phyloP scores from a whole-genome alignment of 345 rosid species.

The Microcos paniculata region DNA sequence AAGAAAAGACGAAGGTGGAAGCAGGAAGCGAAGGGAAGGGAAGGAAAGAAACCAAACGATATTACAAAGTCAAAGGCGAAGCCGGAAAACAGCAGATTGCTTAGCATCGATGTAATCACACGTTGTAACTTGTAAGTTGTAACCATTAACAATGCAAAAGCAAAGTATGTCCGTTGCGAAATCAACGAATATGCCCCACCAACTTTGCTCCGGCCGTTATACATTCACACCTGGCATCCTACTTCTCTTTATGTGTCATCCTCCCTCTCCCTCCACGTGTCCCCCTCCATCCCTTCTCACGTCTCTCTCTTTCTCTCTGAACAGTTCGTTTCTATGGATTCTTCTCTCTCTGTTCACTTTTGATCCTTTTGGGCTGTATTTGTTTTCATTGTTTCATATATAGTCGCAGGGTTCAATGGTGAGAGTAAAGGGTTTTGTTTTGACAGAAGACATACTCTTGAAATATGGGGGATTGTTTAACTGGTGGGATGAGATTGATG shows the following conservation, averaged over 20 bases:
- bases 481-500: conserved; percentile 60
- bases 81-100: not conserved
- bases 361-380: not conserved
- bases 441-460: not conserved
- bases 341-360: not conserved
- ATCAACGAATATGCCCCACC: conserved; percentile 33
- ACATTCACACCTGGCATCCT: conserved; percentile 8
- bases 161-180: conserved; percentile 22
- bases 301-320: not conserved
- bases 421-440: conserved; percentile 20
- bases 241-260: not conserved
- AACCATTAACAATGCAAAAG: conserved; percentile 12
- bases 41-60: not conserved
- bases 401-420: conserved; percentile 16
- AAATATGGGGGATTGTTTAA: conserved; percentile 14
- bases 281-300: not conserved
- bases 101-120: conserved; percentile 11
- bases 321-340: not conserved
- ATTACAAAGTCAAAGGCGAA: not conserved
- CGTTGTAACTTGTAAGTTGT: not conserved
- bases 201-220: not conserved
- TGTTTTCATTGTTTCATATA: not conserved
- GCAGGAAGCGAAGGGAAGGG: not conserved
- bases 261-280: conserved; percentile 14
- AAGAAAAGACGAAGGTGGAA: no score